Conservation (phyloP, 805 yeast genomes). For the Yarrowia bubula region DNA sequence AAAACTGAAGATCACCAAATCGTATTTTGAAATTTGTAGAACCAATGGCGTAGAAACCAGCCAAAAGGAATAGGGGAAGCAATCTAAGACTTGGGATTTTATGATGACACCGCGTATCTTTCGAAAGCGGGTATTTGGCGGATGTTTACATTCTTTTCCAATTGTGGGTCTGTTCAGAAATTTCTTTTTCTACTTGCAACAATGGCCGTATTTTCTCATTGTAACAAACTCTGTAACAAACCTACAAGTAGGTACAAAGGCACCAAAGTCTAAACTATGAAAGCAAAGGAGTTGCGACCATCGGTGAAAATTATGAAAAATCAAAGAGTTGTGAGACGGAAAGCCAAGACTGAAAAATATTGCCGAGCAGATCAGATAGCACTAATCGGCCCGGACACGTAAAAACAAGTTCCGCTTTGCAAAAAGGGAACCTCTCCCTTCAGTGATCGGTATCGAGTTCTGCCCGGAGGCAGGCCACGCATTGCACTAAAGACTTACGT, state of each 20-base stretch:
- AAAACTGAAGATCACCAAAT: too few species aligned
- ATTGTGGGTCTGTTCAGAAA: too few species aligned
- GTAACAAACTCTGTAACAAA: neutral
- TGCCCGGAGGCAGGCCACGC: slow-evolving; percentile 23
- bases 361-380: too few species aligned
- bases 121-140: too few species aligned
- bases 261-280: neutral
- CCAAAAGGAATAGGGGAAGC: too few species aligned
- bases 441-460: slow-evolving; percentile 29
- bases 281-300: neutral
- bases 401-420: neutral
- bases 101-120: too few species aligned
- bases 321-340: neutral
- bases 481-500: slow-evolving; percentile 27
- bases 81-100: too few species aligned
- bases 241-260: neutral
- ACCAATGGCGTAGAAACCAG: too few species aligned
- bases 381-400: too few species aligned
- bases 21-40: too few species aligned
- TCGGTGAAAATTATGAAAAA: neutral
- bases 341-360: neutral
- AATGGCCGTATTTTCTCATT: neutral
- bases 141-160: neutral
- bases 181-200: too few species aligned
- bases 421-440: slow-evolving; percentile 16